These are phyloP conservation scores for Akanthomyces lecanii DNA, from an alignment of 2,329 filamentous ascomycete species.

Conservation along the genomic window DNA sequence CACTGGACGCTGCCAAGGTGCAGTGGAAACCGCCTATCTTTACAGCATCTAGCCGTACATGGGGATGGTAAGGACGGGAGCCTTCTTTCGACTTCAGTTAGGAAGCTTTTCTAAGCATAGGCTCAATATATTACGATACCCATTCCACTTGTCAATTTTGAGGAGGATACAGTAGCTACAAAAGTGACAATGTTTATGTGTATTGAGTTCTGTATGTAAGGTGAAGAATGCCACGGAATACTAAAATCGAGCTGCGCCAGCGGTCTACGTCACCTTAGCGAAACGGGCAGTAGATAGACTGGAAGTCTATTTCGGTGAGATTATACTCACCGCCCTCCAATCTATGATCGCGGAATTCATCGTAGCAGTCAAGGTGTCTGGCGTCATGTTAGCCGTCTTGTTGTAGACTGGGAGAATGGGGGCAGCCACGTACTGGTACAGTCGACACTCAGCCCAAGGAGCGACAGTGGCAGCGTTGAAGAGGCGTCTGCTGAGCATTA, in stretches of 20 bases:
- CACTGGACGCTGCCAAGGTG: constrained; percentile 73
- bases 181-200: not conserved
- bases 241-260: not conserved
- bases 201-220: not conserved
- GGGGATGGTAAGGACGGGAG: constrained; percentile 72
- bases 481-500: no score
- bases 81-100: not conserved
- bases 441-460: no score
- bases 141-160: not conserved
- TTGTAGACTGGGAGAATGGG: no score
- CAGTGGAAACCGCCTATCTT: constrained; percentile 98
- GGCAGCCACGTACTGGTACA: no score
- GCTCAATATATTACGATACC: constrained; percentile 9
- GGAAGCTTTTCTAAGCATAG: not conserved
- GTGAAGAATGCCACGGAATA: not conserved
- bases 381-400: no score
- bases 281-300: not conserved
- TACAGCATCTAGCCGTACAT: constrained; percentile 81
- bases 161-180: not conserved
- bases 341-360: not conserved
- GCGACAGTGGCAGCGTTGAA: no score
- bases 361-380: no score
- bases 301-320: not conserved
- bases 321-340: not conserved
- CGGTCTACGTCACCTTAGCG: not conserved